Percentiles rank a stretch among this genome's conserved stretches.
These are phyloP conservation scores for Nepenthes mirabilis DNA, from an alignment of 148 eudicot species.

Conservation along the genomic window DNA sequence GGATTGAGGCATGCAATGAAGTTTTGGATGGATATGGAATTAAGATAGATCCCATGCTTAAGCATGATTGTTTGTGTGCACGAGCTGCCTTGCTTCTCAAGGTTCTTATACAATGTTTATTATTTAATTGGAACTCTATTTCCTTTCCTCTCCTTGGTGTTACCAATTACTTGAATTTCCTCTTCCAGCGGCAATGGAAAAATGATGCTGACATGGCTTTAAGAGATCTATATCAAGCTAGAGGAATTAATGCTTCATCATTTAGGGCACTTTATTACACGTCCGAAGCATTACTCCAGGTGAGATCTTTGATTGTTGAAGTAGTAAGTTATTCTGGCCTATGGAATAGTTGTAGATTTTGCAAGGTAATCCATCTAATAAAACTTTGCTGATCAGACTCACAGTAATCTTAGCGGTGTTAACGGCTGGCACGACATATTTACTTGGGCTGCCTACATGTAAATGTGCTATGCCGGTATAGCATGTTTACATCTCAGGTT, in stretches of 20 bases:
- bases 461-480: too few species aligned
- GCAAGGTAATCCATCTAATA: background rate
- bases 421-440: too few species aligned
- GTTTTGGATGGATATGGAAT: conserved; percentile 61
- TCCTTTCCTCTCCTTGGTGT: background rate
- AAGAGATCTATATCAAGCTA: conserved; percentile 73
- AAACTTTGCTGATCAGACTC: too few species aligned
- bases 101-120: conserved; percentile 31
- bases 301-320: conserved; percentile 7
- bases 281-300: conserved; percentile 73
- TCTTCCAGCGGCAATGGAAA: conserved; percentile 78
- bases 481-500: too few species aligned
- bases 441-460: too few species aligned
- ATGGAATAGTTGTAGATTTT: too few species aligned
- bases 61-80: conserved; percentile 71
- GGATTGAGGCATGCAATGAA: conserved; percentile 90
- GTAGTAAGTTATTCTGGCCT: too few species aligned
- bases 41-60: conserved; percentile 44
- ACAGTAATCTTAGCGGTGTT: too few species aligned
- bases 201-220: conserved; percentile 85
- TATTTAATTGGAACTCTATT: background rate
- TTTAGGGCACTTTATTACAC: conserved; percentile 47
- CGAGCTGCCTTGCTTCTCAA: conserved; percentile 91
- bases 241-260: conserved; percentile 58
- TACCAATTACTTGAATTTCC: conserved; percentile 2